Evolutionary conservation across 208 protist genomes (phyloP), one percentile per base, ranked within the genome.

Genomic region (Phytomonas sp.): DNA sequence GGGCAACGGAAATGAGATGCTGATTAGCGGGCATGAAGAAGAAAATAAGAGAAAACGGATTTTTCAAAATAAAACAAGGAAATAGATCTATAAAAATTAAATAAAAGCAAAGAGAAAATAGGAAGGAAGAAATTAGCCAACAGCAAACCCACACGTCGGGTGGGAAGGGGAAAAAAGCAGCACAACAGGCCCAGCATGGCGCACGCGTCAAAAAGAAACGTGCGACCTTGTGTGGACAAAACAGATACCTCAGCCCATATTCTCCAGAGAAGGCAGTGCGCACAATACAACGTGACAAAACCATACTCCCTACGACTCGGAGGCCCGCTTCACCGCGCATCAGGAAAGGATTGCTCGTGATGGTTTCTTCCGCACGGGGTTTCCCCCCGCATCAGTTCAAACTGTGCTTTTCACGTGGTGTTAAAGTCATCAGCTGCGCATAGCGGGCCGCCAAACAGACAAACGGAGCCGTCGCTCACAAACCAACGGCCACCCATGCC

Each of bases 1-100:
- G 67, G 66, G 75, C 71, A 59, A 87, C 81, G n/a, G 89, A 95
- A 64, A 86, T 32, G 33, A 95, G 79, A 79, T 92, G 87, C 78
- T 95, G 86, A 13, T 91, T 33, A 37, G 70, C 32, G 32, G 85
- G 88, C 84, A 93, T 93, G 43, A 31, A 77, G 56, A 63, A 34
- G 62, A 40, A 31, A 31, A 6, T 43, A 23, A 30, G 43, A 17
- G 36, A n/a, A 62, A 37, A 69, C n/a, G 28, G 36, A 23, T 13
- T 37, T n/a, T 1, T 20, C 40, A 62, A 29, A 33, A 40, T 5
- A 59, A 74, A 70, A 15, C 8, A 63, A 37, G 51, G 28, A n/a
- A 62, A 11, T 69, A 28, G 0, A 3, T 66, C 15, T 56, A 13
- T 28, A 20, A 70, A 74, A 46, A 53, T 31, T 70, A 81, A 28